Conservation (phyloP, 257 asterid species). For the Coffea canephora region DNA sequence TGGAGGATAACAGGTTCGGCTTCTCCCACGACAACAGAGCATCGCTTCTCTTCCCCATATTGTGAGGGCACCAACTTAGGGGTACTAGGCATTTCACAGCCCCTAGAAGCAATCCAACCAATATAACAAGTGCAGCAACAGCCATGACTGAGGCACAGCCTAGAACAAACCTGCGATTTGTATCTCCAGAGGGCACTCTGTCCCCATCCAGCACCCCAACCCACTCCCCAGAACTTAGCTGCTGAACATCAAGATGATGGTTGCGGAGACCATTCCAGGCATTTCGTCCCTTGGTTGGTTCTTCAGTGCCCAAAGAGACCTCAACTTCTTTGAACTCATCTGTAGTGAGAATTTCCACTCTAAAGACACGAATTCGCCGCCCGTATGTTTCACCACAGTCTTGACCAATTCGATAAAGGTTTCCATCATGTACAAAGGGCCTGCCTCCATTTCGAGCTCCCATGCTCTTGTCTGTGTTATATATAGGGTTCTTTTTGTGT, state of each 20-base stretch:
- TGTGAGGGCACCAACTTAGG: conserved; percentile 87
- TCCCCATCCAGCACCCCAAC: conserved; percentile 83
- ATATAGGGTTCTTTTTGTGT: conserved; percentile 75
- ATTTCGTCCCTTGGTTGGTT: conserved; percentile 65
- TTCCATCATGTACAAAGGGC: conserved; percentile 63
- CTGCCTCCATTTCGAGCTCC: conserved; percentile 98
- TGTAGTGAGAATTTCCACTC: conserved; percentile 52
- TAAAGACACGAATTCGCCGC: conserved; percentile 59
- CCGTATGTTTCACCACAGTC: conserved; percentile 92
- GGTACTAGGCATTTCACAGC: conserved; percentile 73
- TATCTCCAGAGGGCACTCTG: conserved; percentile 81
- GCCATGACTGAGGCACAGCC: conserved; percentile 61
- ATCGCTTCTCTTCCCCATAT: conserved; percentile 79
- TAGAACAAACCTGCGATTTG: conserved; percentile 48
- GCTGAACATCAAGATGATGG: conserved; percentile 90
- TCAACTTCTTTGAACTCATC: conserved; percentile 77
- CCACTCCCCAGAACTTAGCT: conserved; percentile 82
- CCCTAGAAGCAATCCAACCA: conserved; percentile 74
- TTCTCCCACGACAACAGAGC: conserved; percentile 55
- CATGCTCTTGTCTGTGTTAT: conserved; percentile 65
- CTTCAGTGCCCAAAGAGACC: conserved; percentile 52
- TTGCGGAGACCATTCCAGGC: conserved; percentile 91
- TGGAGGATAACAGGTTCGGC: conserved; percentile 52
- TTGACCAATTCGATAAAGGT: conserved; percentile 83
- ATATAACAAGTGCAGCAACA: conserved; percentile 47